These are phyloP conservation scores for Eimeria praecox DNA, from an alignment of 169 alveolate species.

Conservation along the genomic window DNA sequence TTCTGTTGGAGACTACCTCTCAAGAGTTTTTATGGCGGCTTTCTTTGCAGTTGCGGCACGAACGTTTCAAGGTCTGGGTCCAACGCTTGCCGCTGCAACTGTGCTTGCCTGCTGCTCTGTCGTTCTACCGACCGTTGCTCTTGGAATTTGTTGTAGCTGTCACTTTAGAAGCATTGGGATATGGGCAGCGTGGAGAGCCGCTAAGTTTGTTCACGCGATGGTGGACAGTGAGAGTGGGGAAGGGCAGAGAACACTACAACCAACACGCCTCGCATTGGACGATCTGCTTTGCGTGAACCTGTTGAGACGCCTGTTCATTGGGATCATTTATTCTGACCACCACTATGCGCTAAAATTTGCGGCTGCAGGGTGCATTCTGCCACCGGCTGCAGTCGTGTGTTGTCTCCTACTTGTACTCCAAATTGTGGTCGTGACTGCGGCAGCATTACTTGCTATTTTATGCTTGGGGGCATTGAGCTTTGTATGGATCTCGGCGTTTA, in stretches of 20 bases:
- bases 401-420: background rate
- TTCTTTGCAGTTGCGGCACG: slow-evolving; percentile 40
- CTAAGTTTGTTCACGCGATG: background rate
- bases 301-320: background rate
- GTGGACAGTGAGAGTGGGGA: background rate
- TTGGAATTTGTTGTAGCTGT: slow-evolving; percentile 54
- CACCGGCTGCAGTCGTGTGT: slow-evolving; percentile 55
- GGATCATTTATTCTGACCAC: background rate
- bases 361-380: slow-evolving; percentile 54
- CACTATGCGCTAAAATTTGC: background rate
- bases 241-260: background rate
- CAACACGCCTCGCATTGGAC: background rate
- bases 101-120: slow-evolving; percentile 41
- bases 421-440: slow-evolving; percentile 41
- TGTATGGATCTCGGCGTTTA: slow-evolving; percentile 5
- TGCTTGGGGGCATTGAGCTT: background rate
- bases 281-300: background rate
- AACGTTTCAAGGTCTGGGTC: slow-evolving; percentile 3
- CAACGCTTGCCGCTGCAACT: slow-evolving; percentile 1
- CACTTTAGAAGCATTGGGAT: slow-evolving; percentile 7
- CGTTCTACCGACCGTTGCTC: slow-evolving; percentile 24
- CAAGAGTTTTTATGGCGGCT: slow-evolving; percentile 52
- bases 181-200: slow-evolving; percentile 58
- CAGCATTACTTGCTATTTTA: background rate
- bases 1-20: slow-evolving; percentile 43